Percentiles rank a stretch among this genome's conserved stretches.
phyloP scores from a whole-genome alignment of 2,329 filamentous ascomycete genomes.

The Samsoniella hepiali region DNA sequence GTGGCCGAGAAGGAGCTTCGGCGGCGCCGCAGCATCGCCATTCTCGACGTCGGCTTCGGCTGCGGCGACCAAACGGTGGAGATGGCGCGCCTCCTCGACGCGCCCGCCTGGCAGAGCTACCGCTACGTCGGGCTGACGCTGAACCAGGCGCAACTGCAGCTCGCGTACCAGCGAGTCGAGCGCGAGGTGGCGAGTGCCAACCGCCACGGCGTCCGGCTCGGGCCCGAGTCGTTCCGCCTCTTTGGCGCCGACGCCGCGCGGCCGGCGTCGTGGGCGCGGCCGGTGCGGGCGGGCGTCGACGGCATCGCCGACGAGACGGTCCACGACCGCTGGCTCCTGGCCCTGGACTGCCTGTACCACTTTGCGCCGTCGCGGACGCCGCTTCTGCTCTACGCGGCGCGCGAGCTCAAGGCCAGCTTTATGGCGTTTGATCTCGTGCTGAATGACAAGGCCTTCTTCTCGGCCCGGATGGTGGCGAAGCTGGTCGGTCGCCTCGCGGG shows the following conservation, averaged over 20 bases:
- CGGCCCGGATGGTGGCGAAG: slow-evolving; percentile 35
- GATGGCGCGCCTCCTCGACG: slow-evolving; percentile 33
- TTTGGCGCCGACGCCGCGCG: slow-evolving; percentile 49
- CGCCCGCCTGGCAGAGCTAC: slow-evolving; percentile 28
- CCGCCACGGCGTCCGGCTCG: neutral
- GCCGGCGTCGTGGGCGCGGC: slow-evolving; percentile 40
- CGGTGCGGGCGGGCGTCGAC: slow-evolving; percentile 26
- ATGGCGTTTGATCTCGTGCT: slow-evolving; percentile 55
- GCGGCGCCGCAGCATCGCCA: slow-evolving; percentile 27
- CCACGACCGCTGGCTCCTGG: slow-evolving; percentile 48
- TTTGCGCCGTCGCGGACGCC: slow-evolving; percentile 50
- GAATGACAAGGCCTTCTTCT: slow-evolving; percentile 28
- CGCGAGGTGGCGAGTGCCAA: slow-evolving; percentile 23
- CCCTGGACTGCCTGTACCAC: slow-evolving; percentile 55
- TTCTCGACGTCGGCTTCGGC: slow-evolving; percentile 56
- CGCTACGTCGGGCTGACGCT: slow-evolving; percentile 54
- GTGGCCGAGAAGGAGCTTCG: slow-evolving; percentile 11
- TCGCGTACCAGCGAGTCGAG: slow-evolving; percentile 32
- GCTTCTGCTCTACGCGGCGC: slow-evolving; percentile 40
- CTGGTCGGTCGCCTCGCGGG: slow-evolving; percentile 45
- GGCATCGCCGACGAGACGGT: slow-evolving; percentile 26
- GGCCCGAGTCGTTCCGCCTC: slow-evolving; percentile 32
- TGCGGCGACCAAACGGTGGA: slow-evolving; percentile 57
- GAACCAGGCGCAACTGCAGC: slow-evolving; percentile 42
- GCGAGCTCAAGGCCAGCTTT: slow-evolving; percentile 43